phyloP scores from a whole-genome alignment of 2,329 filamentous ascomycete species.

The Phaeosphaeriaceae sp. region DNA sequence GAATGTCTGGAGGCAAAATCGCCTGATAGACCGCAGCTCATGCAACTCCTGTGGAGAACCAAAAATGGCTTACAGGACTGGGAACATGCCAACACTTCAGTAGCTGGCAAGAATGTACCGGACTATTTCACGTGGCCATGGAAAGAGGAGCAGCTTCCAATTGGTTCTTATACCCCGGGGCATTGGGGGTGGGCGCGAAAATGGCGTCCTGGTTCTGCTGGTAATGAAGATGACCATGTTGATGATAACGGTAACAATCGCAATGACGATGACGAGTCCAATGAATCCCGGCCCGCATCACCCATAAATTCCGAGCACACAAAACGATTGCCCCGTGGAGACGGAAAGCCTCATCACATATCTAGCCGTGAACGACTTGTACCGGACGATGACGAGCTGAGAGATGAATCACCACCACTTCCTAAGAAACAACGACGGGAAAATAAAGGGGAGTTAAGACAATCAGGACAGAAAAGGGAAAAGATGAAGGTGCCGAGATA shows the following conservation, averaged over 20 bases:
- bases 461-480: no score
- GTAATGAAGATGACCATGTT: background rate
- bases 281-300: no score
- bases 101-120: background rate
- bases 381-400: no score
- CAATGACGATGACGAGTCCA: background rate
- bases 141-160: background rate
- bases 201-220: background rate
- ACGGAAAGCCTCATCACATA: no score
- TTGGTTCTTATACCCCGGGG: background rate
- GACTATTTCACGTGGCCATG: background rate
- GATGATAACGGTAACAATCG: background rate
- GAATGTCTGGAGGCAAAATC: background rate
- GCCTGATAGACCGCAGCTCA: background rate
- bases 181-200: background rate
- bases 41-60: background rate
- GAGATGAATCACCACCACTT: no score
- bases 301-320: no score
- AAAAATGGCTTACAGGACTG: background rate
- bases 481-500: no score
- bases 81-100: background rate
- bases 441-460: no score
- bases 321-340: no score
- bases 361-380: no score
- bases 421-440: no score